Evolutionary conservation across 495 filamentous ascomycete species (phyloP), one percentile per base, ranked within the genome.

Genomic region (Neurospora sp.): DNA sequence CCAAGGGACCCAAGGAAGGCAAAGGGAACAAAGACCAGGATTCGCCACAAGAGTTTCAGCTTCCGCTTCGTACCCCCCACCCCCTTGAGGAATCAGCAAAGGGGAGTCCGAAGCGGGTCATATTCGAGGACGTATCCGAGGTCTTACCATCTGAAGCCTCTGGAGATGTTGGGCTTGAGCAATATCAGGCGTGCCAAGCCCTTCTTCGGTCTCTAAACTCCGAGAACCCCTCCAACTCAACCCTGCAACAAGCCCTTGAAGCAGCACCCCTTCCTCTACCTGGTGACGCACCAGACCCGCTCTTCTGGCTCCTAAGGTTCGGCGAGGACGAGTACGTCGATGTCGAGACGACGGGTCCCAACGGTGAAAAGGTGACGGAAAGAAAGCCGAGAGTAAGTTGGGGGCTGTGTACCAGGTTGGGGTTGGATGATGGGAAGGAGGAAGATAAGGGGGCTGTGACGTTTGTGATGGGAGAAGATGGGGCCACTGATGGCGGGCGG

Each of bases 111-210:
- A 74, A 62, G 76, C 77, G 82, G 14, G 44, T 80, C 2, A 79
- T 82, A 23, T 14, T 84, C n/a, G 74, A 79, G 9, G 70, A 60
- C 0, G 5, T 79, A 1, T 49, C 69, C 3, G 69, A 39, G 5
- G 11, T 39, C 2, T 5, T 5, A 0, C 5, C 27, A 14, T 23
- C 46, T 54, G n/a, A 60, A 7, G 42, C 27, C 27, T 23, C 20
- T 54, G n/a, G 41, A 7, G 42, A 39, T 44, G 7, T 7, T 39
- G 14, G 72, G 8, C n/a, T 20, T 10, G n/a, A 49, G n/a, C 3
- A 20, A 10, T 46, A 46, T 46, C 18, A 20, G 11, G 44, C 18
- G 31, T 31, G 2, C 31, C 31, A 31, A 31, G 31, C 31, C 31
- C 31, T 31, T 31, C 31, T 31, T 31, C 31, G 31, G 31, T 31